A percentile compares a stretch with the other conserved stretches of the same genome.
Evolutionary conservation across 73 alveolate species (phyloP).

Genomic region (Tetrahymena malaccensis): DNA sequence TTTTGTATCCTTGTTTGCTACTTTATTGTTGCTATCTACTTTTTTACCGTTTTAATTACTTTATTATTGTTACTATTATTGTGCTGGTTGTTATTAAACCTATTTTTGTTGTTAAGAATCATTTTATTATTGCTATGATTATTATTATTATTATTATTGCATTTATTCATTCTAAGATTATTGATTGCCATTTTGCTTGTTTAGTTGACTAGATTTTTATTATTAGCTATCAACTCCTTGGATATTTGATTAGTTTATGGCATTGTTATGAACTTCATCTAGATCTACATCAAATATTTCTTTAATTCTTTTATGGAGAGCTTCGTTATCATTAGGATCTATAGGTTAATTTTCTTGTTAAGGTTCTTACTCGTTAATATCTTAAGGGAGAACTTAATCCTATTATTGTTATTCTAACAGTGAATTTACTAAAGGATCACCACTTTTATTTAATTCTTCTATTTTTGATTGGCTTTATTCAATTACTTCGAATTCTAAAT

Average conservation of each 20-base stretch:
- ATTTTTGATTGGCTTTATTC: background rate
- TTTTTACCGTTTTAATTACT: too few relatives aligned
- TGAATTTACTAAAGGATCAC: background rate
- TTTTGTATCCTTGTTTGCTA: background rate
- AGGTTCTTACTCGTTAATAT: background rate
- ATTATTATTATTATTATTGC: background rate
- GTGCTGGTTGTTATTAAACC: background rate
- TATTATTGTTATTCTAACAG: background rate
- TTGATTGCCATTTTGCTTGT: background rate
- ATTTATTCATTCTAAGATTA: background rate
- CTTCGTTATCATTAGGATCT: background rate
- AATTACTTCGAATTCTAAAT: background rate
- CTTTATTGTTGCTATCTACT: background rate
- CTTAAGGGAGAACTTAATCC: background rate
- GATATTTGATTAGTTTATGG: background rate
- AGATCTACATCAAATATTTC: background rate
- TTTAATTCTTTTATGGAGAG: background rate
- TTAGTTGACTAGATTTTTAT: background rate
- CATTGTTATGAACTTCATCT: background rate
- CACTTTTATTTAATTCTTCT: background rate
- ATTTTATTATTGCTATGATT: background rate
- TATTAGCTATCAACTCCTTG: background rate
- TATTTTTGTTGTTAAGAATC: too few relatives aligned
- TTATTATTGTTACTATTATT: too few relatives aligned
- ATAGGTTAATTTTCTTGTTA: background rate